phyloP scores from a whole-genome alignment of 306 rosid species.

The Inga laurina region DNA sequence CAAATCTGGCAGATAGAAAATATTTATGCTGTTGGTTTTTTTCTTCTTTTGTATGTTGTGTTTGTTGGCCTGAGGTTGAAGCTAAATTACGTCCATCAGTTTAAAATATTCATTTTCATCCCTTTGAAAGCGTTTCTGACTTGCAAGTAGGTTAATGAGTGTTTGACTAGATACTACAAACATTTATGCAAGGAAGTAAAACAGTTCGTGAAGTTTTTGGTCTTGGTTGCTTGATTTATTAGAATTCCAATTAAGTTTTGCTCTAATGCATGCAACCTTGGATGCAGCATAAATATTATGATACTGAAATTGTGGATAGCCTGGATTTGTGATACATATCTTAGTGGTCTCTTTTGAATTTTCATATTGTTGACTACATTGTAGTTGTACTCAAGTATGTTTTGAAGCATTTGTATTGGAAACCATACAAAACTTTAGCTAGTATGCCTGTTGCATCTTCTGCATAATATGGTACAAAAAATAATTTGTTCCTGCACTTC shows the following conservation, averaged over 20 bases:
- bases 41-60: neutral
- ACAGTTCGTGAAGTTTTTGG: neutral
- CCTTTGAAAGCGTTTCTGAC: neutral
- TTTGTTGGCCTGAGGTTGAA: neutral
- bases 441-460: too few relatives aligned
- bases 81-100: neutral
- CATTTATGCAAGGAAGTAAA: neutral
- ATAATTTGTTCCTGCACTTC: too few relatives aligned
- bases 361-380: too few relatives aligned
- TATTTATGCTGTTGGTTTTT: neutral
- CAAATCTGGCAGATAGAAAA: conserved; percentile 11
- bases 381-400: too few relatives aligned
- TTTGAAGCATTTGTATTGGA: neutral
- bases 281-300: neutral
- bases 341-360: too few relatives aligned
- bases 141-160: neutral
- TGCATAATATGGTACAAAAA: too few relatives aligned
- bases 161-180: neutral
- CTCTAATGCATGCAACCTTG: neutral
- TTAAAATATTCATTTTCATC: neutral
- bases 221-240: neutral
- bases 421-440: too few relatives aligned
- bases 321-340: too few relatives aligned
- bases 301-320: neutral
- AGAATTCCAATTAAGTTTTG: neutral